Conservation (phyloP, 2,329 filamentous ascomycete genomes). For the Pseudocercospora musae region DNA sequence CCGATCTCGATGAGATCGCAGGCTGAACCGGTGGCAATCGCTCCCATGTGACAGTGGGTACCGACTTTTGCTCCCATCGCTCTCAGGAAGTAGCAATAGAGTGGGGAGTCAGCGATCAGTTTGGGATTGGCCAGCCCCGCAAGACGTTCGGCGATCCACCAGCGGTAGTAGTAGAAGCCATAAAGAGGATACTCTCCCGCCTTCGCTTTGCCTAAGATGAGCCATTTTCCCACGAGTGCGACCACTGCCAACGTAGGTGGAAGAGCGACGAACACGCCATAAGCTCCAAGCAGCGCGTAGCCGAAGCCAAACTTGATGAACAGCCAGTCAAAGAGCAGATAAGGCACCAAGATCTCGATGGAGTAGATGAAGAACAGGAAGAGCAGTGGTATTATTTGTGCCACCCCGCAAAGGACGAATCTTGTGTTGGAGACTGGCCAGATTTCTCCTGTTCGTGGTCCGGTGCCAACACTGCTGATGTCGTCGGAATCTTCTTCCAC, state of each 20-base stretch:
- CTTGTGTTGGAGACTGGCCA: conserved; percentile 17
- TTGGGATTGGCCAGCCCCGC: conserved; percentile 19
- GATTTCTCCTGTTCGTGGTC: conserved; percentile 20
- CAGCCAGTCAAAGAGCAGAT: conserved; percentile 25
- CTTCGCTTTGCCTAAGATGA: conserved; percentile 51
- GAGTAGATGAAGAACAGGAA: conserved; percentile 26
- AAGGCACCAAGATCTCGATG: conserved; percentile 26
- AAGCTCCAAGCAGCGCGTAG: conserved; percentile 21
- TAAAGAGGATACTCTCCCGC: conserved; percentile 58
- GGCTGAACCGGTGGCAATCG: conserved; percentile 21
- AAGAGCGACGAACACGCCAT: conserved; percentile 21
- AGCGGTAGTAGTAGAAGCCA: conserved; percentile 56
- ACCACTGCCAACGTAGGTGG: conserved; percentile 28
- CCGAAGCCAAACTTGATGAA: conserved; percentile 11
- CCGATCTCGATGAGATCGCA: conserved; percentile 28
- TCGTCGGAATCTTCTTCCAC: conserved; percentile 12
- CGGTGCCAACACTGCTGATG: conserved; percentile 14
- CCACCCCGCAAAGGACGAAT: conserved; percentile 25
- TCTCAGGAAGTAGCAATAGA: conserved; percentile 22
- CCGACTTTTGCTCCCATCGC: conserved; percentile 26
- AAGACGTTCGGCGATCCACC: conserved; percentile 48
- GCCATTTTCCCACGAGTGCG: conserved; percentile 53
- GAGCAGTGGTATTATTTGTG: conserved; percentile 23
- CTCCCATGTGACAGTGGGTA: conserved; percentile 23
- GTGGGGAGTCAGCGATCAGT: conserved; percentile 21